A percentile compares a stretch with the other conserved stretches of the same genome.
Evolutionary conservation across 2,329 filamentous ascomycete species (phyloP).

Genomic region (Calonectria crousiana): DNA sequence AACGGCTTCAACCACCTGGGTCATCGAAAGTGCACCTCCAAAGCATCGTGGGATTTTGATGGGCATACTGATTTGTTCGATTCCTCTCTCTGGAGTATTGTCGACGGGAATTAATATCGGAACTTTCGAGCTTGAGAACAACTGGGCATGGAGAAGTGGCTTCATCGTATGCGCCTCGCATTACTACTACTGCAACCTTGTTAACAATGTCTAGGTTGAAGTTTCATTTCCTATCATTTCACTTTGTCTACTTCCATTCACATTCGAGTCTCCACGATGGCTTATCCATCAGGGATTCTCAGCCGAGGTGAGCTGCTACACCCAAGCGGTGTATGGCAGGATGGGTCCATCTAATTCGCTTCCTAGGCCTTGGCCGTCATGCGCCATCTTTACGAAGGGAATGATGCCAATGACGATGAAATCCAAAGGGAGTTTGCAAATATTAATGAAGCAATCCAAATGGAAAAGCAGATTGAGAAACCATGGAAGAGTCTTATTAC

Average conservation of each 20-base stretch:
- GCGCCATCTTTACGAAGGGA: background rate
- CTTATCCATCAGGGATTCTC: background rate
- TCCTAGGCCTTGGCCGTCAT: background rate
- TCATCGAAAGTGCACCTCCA: background rate
- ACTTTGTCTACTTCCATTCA: background rate
- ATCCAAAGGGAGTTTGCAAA: background rate
- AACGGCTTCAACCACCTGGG: background rate
- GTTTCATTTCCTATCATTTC: background rate
- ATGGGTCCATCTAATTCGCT: background rate
- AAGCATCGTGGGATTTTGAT: background rate
- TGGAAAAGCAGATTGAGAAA: background rate
- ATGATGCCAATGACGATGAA: background rate
- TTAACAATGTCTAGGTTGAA: background rate
- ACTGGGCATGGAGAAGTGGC: background rate
- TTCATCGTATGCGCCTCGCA: background rate
- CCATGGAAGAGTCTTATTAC: background rate
- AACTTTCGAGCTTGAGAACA: background rate
- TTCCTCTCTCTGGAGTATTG: background rate
- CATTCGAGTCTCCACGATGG: background rate
- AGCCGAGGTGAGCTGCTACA: background rate
- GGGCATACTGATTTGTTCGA: background rate
- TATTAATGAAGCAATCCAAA: background rate
- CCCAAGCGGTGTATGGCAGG: background rate
- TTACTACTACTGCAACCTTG: background rate
- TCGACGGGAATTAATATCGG: background rate